phyloP scores from a whole-genome alignment of 352 stramenopile genomes.

The Aphanomyces euteiches region DNA sequence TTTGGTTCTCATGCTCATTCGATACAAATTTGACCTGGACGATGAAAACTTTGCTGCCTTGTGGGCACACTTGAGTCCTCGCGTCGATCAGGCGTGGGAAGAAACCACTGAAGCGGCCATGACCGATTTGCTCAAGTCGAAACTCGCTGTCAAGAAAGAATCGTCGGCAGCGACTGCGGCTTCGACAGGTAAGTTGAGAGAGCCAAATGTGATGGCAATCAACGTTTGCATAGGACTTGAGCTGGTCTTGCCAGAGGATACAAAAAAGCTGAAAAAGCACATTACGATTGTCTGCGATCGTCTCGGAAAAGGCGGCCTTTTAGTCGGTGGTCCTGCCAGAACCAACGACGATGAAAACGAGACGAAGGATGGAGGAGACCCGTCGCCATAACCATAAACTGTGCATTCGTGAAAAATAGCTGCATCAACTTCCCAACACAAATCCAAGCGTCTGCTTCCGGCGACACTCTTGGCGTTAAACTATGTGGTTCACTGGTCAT shows the following conservation, averaged over 20 bases:
- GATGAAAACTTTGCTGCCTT: constrained; percentile 59
- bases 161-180: constrained; percentile 18
- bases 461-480: too few species aligned
- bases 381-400: too few species aligned
- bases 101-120: constrained; percentile 79
- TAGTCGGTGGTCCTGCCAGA: constrained; percentile 9
- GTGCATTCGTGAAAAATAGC: too few species aligned
- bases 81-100: constrained; percentile 80
- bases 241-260: constrained; percentile 69
- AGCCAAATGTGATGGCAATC: constrained; percentile 30
- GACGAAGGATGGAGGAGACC: too few species aligned
- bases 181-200: constrained; percentile 30
- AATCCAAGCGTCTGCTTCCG: too few species aligned
- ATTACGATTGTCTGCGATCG: constrained; percentile 88
- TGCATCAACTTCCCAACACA: too few species aligned
- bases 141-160: constrained; percentile 48
- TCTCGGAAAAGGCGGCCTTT: constrained; percentile 66
- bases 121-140: constrained; percentile 78
- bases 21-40: constrained; percentile 73
- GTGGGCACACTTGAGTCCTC: constrained; percentile 60
- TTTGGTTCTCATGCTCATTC: constrained; percentile 79
- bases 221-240: constrained; percentile 35
- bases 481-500: too few species aligned
- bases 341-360: constrained; percentile 4
- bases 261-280: constrained; percentile 87